Conservation (phyloP, 306 rosid species). For the Rosa persica region DNA sequence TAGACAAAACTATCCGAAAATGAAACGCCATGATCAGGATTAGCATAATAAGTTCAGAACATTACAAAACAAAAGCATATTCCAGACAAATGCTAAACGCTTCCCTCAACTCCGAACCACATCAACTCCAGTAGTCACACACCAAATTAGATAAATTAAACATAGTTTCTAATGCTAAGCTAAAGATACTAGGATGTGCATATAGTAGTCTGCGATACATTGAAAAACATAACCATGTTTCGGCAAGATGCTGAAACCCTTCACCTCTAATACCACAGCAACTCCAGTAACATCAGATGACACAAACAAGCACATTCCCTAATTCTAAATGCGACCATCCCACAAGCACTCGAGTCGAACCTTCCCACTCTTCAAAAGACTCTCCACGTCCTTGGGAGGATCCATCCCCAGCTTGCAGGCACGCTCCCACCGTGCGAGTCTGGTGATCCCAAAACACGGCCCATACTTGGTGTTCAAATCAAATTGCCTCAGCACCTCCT, state of each 20-base stretch:
- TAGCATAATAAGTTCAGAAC: neutral
- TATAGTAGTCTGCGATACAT: neutral
- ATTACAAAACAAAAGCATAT: neutral
- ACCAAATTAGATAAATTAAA: neutral
- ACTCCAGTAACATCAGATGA: neutral
- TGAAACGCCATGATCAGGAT: neutral
- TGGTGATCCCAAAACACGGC: constrained; percentile 74
- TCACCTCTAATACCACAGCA: neutral
- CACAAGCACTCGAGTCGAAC: constrained; percentile 48
- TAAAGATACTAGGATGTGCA: neutral
- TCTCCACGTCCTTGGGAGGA: constrained; percentile 59
- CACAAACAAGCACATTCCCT: neutral
- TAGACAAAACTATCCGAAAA: neutral
- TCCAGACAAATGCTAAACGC: neutral
- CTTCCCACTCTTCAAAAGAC: constrained; percentile 41
- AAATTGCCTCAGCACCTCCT: constrained; percentile 62
- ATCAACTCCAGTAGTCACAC: neutral
- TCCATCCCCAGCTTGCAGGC: constrained; percentile 65
- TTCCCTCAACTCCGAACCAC: neutral
- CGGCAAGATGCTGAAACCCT: neutral
- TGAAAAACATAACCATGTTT: neutral
- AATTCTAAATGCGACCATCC: constrained; percentile 51
- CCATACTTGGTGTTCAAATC: constrained; percentile 83
- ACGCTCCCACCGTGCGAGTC: constrained; percentile 77
- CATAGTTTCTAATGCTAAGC: neutral